These are phyloP conservation scores for Diospyros lotus DNA, from an alignment of 148 eudicot genomes.

Conservation along the genomic window DNA sequence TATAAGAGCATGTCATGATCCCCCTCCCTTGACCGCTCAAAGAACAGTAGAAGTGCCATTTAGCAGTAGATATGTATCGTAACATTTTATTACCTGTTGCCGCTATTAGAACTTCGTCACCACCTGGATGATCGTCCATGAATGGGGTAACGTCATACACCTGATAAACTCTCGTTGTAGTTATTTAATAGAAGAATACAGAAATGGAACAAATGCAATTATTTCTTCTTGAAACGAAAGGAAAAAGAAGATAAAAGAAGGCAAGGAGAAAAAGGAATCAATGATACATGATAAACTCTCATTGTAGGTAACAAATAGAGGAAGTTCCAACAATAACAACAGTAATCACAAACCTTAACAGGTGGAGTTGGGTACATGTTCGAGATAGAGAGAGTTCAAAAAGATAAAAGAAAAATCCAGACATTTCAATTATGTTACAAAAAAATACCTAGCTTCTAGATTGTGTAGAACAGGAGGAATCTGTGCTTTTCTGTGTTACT, in stretches of 20 bases:
- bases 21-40: neutral
- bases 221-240: neutral
- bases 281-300: too few species aligned
- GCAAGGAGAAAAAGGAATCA: neutral
- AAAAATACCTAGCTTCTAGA: too few species aligned
- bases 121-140: slow-evolving; percentile 29
- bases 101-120: slow-evolving; percentile 25
- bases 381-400: too few species aligned
- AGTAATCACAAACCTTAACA: too few species aligned
- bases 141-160: slow-evolving; percentile 26
- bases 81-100: slow-evolving; percentile 15
- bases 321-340: too few species aligned
- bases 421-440: too few species aligned
- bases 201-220: neutral
- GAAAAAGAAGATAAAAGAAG: neutral
- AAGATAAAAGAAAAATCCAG: too few species aligned
- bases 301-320: too few species aligned
- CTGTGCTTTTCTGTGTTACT: too few species aligned
- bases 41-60: neutral
- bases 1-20: neutral
- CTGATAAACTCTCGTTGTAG: neutral
- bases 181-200: too few species aligned
- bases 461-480: too few species aligned
- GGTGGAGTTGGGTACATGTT: too few species aligned
- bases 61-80: neutral